phyloP scores from a whole-genome alignment of 441 rosid genomes.

The Aquilaria agallochum region DNA sequence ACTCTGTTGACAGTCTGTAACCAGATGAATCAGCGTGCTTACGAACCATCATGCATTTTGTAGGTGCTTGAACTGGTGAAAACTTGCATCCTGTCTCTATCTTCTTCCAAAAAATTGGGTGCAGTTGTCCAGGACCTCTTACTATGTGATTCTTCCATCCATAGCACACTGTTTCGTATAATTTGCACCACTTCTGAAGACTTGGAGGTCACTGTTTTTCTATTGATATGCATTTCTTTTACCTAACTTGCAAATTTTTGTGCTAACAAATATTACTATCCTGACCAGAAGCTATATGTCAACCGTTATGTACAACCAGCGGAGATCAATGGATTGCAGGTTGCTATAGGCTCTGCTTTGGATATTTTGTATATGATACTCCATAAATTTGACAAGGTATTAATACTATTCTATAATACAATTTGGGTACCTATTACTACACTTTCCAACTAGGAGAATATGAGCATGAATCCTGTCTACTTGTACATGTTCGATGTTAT shows the following conservation, averaged over 20 bases:
- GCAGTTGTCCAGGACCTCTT: constrained; percentile 55
- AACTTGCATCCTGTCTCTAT: constrained; percentile 52
- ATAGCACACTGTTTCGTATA: constrained; percentile 58
- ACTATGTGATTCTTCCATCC: constrained; percentile 84
- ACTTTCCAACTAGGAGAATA: too few species aligned
- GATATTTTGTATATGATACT: constrained; percentile 57
- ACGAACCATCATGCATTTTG: constrained; percentile 17
- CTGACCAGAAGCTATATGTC: constrained; percentile 59
- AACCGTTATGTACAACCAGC: constrained; percentile 59
- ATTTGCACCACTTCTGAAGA: constrained; percentile 66
- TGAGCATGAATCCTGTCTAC: too few species aligned
- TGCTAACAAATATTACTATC: constrained; percentile 15
- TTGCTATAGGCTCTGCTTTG: constrained; percentile 70
- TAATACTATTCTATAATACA: background rate
- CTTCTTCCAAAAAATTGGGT: constrained; percentile 52
- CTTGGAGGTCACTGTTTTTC: constrained; percentile 62
- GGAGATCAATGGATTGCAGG: constrained; percentile 90
- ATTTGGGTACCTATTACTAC: too few species aligned
- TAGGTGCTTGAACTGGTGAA: constrained; percentile 82
- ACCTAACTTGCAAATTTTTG: constrained; percentile 11
- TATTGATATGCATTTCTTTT: too few species aligned
- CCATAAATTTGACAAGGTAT: constrained; percentile 66
- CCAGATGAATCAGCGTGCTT: background rate
- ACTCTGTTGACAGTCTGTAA: background rate
- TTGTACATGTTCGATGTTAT: too few species aligned